Evolutionary conservation across 192 early-diverging fungal genomes (phyloP), one percentile per base, ranked within the genome.

Genomic region (Diversispora eburnea): DNA sequence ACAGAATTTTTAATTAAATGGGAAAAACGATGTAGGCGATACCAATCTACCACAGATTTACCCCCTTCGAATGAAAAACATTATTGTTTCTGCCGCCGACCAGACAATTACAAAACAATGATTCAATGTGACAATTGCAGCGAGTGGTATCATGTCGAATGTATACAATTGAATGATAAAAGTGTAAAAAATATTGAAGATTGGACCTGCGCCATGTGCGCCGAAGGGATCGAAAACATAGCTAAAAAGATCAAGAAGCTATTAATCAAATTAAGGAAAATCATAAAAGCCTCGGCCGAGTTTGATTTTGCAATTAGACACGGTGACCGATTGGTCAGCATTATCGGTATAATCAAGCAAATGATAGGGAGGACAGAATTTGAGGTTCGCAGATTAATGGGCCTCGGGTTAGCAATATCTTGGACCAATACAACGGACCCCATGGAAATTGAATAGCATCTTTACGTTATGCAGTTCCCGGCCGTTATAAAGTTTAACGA

Each of bases 131-230:
- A 87, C 70, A 70, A 78, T 13, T 91, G 90, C 72, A 74, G 80
- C 15, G 88, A 89, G 43, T 88, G 87, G 90, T 91, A 88, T 74
- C 90, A 91, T 61, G 80, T 82, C 6, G 75, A 77, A 5, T 91
- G 90, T 71, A 77, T 91, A 8, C 79, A 82, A 5, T 4, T 58
- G 19, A 58, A 19, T 25, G 22, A 58, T 6, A 20, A 58, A 22
- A 20, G 22, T 20, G 22, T 19, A 4, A 19, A 58, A 19, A 19
- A 13, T 58, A 8, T 58, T 58, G 57, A 58, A 20, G 22, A 17
- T 6, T 58, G 57, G 57, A 22, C 22, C 8, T 58, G 57, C 8
- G 13, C 57, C 9, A 58, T 58, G 19, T 58, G 57, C 22, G n/a
- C n/a, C 9, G 13, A 22, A 20, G 57, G 19, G n/a, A 58, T 19